Evolutionary conservation across 2,329 filamentous ascomycete species (phyloP).

Genomic region (Aspergillus fumigatus): DNA sequence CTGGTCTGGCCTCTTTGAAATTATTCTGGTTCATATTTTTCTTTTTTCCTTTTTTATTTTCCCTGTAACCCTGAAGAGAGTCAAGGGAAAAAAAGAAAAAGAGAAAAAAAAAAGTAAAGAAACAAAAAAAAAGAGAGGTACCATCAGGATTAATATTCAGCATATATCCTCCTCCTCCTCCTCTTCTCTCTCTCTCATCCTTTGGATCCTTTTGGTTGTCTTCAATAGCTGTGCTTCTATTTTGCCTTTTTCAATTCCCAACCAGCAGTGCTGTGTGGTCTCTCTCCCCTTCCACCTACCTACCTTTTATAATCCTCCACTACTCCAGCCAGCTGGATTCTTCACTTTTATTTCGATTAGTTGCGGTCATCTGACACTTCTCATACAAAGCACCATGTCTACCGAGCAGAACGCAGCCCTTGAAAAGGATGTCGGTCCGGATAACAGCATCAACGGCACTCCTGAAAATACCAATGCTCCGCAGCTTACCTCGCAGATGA

Average conservation of each 20-base stretch:
- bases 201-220: slow-evolving; percentile 10
- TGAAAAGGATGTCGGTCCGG: slow-evolving; percentile 29
- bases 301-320: slow-evolving; percentile 4
- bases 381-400: slow-evolving; percentile 24
- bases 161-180: background rate
- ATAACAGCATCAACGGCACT: slow-evolving; percentile 8
- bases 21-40: background rate
- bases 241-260: slow-evolving; percentile 5
- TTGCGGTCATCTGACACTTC: slow-evolving; percentile 1
- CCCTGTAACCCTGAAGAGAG: too few relatives aligned
- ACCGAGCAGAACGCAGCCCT: slow-evolving; percentile 18
- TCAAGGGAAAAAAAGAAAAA: too few relatives aligned
- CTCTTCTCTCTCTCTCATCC: background rate
- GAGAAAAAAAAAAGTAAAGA: too few relatives aligned
- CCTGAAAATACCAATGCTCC: background rate
- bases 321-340: slow-evolving; percentile 26
- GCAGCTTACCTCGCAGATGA: slow-evolving; percentile 7
- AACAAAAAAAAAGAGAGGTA: background rate
- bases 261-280: slow-evolving; percentile 28
- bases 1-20: background rate
- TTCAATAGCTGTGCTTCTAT: background rate
- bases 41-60: slow-evolving; percentile 4
- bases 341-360: slow-evolving; percentile 2
- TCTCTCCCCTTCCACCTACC: slow-evolving; percentile 6
- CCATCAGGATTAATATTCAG: background rate